A percentile compares a stretch with the other conserved stretches of the same genome.
These are phyloP conservation scores for Aschersonia sp. DNA, from an alignment of 2,329 filamentous ascomycete genomes.

Conservation along the genomic window DNA sequence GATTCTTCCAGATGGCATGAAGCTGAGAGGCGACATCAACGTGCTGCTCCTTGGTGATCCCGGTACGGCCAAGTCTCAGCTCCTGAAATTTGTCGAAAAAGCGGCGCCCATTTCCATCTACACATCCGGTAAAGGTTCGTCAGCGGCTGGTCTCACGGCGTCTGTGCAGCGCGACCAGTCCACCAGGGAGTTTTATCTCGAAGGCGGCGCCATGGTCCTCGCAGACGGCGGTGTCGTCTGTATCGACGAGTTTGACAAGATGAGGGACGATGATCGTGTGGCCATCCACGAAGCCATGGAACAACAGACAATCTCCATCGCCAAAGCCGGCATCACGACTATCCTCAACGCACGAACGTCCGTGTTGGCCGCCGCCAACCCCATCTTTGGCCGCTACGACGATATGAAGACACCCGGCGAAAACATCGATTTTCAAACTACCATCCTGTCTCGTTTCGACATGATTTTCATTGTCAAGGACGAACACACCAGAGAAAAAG, in stretches of 20 bases:
- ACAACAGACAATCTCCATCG: constrained; percentile 97
- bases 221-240: constrained; percentile 95
- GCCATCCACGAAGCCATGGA: constrained; percentile 99
- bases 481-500: constrained; percentile 77
- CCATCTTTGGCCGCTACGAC: constrained; percentile 94
- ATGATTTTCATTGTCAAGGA: constrained; percentile 99
- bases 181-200: constrained; percentile 91
- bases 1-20: constrained; percentile 95
- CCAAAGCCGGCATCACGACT: constrained; percentile 95
- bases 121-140: constrained; percentile 95
- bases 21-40: constrained; percentile 93
- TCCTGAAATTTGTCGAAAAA: constrained; percentile 95
- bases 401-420: constrained; percentile 95
- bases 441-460: constrained; percentile 93
- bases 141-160: constrained; percentile 89
- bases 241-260: constrained; percentile 99
- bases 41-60: constrained; percentile 92
- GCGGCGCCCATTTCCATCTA: constrained; percentile 95
- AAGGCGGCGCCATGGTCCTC: constrained; percentile 96
- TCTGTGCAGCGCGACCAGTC: constrained; percentile 88
- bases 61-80: constrained; percentile 93
- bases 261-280: constrained; percentile 94
- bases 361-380: constrained; percentile 89
- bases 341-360: constrained; percentile 94
- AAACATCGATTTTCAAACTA: constrained; percentile 99